Conservation (phyloP, 495 filamentous ascomycete genomes). For the Penicillium cinerascens region DNA sequence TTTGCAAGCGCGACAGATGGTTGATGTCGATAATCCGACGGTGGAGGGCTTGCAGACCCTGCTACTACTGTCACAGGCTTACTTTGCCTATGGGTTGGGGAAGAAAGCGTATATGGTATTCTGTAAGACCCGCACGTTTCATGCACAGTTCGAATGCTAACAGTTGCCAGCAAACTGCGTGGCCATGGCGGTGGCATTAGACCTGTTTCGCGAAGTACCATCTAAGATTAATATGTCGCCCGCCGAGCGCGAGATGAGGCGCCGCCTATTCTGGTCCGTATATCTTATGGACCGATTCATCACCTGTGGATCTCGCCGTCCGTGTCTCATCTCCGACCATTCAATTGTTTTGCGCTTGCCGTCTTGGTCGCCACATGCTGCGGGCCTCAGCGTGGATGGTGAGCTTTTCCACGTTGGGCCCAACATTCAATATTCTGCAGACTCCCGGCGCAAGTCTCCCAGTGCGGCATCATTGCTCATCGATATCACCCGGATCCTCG, state of each 20-base stretch:
- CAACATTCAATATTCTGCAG: constrained; percentile 64
- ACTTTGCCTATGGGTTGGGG: constrained; percentile 71
- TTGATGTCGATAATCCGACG: constrained; percentile 75
- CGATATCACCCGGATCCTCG: constrained; percentile 76
- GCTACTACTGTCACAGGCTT: constrained; percentile 70
- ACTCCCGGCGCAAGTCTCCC: constrained; percentile 62
- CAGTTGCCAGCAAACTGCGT: constrained; percentile 61
- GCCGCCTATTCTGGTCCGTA: constrained; percentile 78
- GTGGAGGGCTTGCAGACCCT: constrained; percentile 73
- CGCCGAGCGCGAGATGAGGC: constrained; percentile 66
- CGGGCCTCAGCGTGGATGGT: constrained; percentile 59
- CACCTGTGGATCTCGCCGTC: constrained; percentile 72
- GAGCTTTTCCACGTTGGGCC: constrained; percentile 73
- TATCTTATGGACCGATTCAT: constrained; percentile 80
- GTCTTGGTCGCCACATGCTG: constrained; percentile 55
- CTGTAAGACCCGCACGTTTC: constrained; percentile 43
- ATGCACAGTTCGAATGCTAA: constrained; percentile 11
- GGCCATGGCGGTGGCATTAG: constrained; percentile 75
- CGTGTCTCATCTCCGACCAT: constrained; percentile 70
- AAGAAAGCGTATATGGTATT: constrained; percentile 85
- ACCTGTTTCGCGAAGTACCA: constrained; percentile 69
- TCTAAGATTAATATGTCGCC: constrained; percentile 51
- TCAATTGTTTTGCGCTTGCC: constrained; percentile 70
- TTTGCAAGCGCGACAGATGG: constrained; percentile 57
- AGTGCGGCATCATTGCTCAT: constrained; percentile 72